These are phyloP conservation scores for Hippophae tibetana DNA, from an alignment of 306 rosid genomes.

Conservation along the genomic window DNA sequence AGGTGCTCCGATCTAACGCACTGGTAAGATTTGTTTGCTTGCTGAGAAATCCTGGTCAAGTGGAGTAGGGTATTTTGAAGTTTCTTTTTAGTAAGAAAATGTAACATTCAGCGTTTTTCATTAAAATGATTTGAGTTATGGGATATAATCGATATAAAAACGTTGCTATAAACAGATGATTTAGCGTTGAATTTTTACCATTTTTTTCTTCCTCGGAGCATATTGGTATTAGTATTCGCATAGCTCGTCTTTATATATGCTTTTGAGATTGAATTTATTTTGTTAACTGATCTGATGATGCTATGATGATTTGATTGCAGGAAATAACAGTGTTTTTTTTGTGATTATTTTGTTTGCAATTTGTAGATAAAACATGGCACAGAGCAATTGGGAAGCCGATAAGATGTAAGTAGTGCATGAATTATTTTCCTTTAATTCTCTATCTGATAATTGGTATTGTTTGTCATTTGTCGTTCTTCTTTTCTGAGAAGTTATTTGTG, in stretches of 20 bases:
- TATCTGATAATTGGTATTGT: slow-evolving; percentile 2
- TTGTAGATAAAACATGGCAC: slow-evolving; percentile 52
- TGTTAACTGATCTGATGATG: slow-evolving; percentile 9
- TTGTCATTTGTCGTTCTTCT: background rate
- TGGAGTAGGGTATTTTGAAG: background rate
- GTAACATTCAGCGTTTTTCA: slow-evolving; percentile 1
- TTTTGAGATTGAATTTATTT: slow-evolving; percentile 4
- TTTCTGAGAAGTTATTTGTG: background rate
- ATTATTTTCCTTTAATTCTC: background rate
- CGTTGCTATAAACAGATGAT: background rate
- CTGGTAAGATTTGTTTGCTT: slow-evolving; percentile 21
- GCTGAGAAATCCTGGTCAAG: slow-evolving; percentile 10
- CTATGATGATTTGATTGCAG: slow-evolving; percentile 26
- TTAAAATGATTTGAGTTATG: background rate
- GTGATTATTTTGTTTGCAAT: slow-evolving; percentile 11
- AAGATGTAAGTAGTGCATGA: slow-evolving; percentile 47
- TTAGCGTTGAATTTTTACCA: background rate
- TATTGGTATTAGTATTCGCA: background rate
- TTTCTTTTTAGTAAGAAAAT: background rate
- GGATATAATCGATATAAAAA: slow-evolving; percentile 6
- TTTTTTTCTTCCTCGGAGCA: background rate
- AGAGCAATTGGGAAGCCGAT: slow-evolving; percentile 96
- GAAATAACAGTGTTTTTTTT: slow-evolving; percentile 4
- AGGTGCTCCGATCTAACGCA: slow-evolving; percentile 32
- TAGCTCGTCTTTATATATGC: background rate